Percentiles rank a stretch among this genome's conserved stretches.
Evolutionary conservation across 106 monocot genomes (phyloP).

Genomic region (Platanthera zijinensis): DNA sequence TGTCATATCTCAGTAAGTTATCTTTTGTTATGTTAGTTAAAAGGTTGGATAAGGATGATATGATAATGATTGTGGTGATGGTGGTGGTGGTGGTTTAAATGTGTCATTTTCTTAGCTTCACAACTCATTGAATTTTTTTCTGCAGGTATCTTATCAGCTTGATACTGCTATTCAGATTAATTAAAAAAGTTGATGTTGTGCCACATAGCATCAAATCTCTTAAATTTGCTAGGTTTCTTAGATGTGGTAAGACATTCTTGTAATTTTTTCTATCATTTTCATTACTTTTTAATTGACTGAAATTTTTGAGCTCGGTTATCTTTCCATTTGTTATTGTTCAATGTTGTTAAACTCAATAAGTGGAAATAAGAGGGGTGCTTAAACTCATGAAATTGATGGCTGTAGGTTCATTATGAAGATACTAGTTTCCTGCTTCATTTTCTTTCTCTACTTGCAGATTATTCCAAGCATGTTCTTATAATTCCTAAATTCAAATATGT

Average conservation of each 20-base stretch:
- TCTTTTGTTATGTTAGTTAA: background rate
- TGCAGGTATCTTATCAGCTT: conserved; percentile 67
- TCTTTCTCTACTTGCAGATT: background rate
- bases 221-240: conserved; percentile 48
- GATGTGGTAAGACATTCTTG: conserved; percentile 21
- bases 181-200: conserved; percentile 41
- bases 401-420: background rate
- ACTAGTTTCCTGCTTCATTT: background rate
- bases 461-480: too few species aligned
- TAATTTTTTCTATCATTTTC: background rate
- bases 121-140: background rate
- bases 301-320: background rate
- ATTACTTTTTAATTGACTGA: background rate
- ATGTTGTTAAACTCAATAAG: background rate
- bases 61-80: background rate
- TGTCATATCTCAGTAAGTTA: conserved; percentile 82
- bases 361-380: background rate
- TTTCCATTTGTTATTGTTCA: background rate
- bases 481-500: too few species aligned
- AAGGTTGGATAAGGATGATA: too few species aligned
- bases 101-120: background rate
- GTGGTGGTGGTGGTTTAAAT: background rate
- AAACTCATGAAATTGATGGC: background rate
- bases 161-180: conserved; percentile 54
- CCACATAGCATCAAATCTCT: conserved; percentile 62